Percentiles rank a stretch among this genome's conserved stretches.
These are phyloP conservation scores for Omphalotus olearius DNA, from an alignment of 1,284 basidiomycete species.

Conservation along the genomic window DNA sequence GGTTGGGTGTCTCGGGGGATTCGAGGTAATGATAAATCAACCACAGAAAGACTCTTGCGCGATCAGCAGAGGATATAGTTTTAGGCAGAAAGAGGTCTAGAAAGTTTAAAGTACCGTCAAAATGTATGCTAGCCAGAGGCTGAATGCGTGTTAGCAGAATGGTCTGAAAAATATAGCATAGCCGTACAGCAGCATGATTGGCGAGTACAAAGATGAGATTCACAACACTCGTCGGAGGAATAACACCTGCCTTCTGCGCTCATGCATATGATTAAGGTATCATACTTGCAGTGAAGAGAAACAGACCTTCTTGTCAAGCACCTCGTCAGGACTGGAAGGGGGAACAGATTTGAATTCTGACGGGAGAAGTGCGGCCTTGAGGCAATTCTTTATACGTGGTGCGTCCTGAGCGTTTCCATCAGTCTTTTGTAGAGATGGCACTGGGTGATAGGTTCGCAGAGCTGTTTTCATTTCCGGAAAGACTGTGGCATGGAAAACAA, in stretches of 20 bases:
- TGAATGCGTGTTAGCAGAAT: slow-evolving; percentile 23
- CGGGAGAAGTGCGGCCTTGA: slow-evolving; percentile 72
- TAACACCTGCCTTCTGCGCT: slow-evolving; percentile 46
- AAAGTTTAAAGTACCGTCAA: slow-evolving; percentile 72
- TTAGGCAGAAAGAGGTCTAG: slow-evolving; percentile 78
- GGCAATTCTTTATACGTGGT: slow-evolving; percentile 75
- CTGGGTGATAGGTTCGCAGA: slow-evolving; percentile 77
- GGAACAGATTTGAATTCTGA: slow-evolving; percentile 64
- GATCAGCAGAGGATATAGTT: slow-evolving; percentile 64
- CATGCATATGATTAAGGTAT: background rate
- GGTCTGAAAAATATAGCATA: background rate
- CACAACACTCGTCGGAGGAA: slow-evolving; percentile 76
- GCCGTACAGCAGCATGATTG: slow-evolving; percentile 59
- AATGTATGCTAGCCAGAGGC: slow-evolving; percentile 69
- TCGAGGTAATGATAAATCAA: slow-evolving; percentile 77
- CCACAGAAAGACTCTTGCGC: slow-evolving; percentile 77
- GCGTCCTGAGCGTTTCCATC: slow-evolving; percentile 84
- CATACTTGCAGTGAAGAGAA: slow-evolving; percentile 5
- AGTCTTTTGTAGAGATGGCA: slow-evolving; percentile 79
- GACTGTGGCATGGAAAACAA: slow-evolving; percentile 44
- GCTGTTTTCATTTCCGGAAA: slow-evolving; percentile 86
- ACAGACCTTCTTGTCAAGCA: slow-evolving; percentile 56
- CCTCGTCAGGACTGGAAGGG: slow-evolving; percentile 68
- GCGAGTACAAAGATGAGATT: slow-evolving; percentile 77
- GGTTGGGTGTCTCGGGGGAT: slow-evolving; percentile 50